phyloP scores from a whole-genome alignment of 129 eudicot species.

The Silybum marianum region DNA sequence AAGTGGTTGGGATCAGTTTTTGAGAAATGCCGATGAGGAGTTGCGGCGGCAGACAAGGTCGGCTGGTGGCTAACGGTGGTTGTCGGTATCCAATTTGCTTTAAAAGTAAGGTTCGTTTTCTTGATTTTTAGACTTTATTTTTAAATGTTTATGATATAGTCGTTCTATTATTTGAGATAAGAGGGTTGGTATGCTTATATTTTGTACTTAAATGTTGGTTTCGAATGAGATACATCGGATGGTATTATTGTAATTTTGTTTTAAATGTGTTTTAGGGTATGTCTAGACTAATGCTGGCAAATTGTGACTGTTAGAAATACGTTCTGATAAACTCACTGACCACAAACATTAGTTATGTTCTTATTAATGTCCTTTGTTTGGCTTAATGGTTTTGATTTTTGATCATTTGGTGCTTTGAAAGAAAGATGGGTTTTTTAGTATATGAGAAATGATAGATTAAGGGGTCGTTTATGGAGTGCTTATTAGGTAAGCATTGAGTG shows the following conservation, averaged over 20 bases:
- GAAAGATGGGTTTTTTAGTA: neutral
- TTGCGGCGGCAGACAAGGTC: slow-evolving; percentile 49
- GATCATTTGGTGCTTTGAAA: neutral
- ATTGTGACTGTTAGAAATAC: too few relatives aligned
- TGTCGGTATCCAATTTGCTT: neutral
- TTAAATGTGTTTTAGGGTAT: too few relatives aligned
- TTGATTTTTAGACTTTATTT: neutral
- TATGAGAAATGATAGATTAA: too few relatives aligned
- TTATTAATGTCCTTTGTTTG: too few relatives aligned
- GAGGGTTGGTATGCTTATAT: neutral
- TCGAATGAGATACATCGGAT: neutral
- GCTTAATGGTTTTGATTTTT: neutral
- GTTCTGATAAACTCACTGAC: too few relatives aligned
- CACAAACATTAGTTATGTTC: too few relatives aligned
- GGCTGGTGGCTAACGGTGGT: slow-evolving; percentile 37
- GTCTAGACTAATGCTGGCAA: too few relatives aligned
- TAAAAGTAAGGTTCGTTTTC: neutral
- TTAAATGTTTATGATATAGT: neutral
- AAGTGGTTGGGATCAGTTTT: slow-evolving; percentile 98
- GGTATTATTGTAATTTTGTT: neutral
- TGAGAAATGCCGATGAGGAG: slow-evolving; percentile 78
- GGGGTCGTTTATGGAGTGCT: too few relatives aligned
- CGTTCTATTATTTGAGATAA: neutral
- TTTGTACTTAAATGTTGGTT: neutral
- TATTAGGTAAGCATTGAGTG: too few relatives aligned